These are phyloP conservation scores for Pichia paraexigua DNA, from an alignment of 805 yeast genomes.

Conservation along the genomic window DNA sequence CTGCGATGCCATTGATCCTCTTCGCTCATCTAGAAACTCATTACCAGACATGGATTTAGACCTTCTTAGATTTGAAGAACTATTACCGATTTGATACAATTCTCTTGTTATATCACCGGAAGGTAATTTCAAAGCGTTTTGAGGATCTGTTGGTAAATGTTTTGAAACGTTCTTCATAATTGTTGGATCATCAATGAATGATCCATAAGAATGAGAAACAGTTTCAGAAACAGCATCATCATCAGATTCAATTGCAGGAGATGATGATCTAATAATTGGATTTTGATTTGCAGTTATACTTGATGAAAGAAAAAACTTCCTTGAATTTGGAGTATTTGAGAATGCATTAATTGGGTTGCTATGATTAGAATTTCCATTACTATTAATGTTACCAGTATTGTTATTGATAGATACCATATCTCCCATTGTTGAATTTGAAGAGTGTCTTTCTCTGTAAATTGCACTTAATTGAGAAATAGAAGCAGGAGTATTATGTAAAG, in stretches of 20 bases:
- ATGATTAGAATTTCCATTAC: neutral
- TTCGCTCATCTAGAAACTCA: slow-evolving; percentile 31
- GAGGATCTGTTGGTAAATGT: slow-evolving; percentile 30
- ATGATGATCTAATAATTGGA: slow-evolving; percentile 2
- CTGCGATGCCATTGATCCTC: slow-evolving; percentile 60
- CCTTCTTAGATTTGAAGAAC: slow-evolving; percentile 15
- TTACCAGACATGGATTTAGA: slow-evolving; percentile 25
- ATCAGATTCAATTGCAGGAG: slow-evolving; percentile 18
- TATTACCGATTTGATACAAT: slow-evolving; percentile 26
- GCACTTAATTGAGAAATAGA: slow-evolving; percentile 6
- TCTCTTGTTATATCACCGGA: slow-evolving; percentile 49
- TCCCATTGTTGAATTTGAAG: slow-evolving; percentile 18
- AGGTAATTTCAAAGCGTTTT: slow-evolving; percentile 31
- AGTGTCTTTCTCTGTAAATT: slow-evolving; percentile 11
- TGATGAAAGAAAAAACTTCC: neutral
- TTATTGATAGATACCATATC: neutral
- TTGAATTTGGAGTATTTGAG: slow-evolving; percentile 5
- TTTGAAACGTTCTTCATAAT: slow-evolving; percentile 28
- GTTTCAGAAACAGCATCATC: slow-evolving; percentile 2
- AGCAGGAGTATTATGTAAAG: slow-evolving; percentile 15
- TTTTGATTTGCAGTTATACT: neutral
- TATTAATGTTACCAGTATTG: neutral
- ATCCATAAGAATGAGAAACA: slow-evolving; percentile 16
- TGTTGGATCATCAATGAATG: slow-evolving; percentile 28
- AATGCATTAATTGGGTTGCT: neutral